Base-by-base conservation (phyloP, 2,329 filamentous ascomycete genomes). In the Furcasterigmium furcatum region DNA sequence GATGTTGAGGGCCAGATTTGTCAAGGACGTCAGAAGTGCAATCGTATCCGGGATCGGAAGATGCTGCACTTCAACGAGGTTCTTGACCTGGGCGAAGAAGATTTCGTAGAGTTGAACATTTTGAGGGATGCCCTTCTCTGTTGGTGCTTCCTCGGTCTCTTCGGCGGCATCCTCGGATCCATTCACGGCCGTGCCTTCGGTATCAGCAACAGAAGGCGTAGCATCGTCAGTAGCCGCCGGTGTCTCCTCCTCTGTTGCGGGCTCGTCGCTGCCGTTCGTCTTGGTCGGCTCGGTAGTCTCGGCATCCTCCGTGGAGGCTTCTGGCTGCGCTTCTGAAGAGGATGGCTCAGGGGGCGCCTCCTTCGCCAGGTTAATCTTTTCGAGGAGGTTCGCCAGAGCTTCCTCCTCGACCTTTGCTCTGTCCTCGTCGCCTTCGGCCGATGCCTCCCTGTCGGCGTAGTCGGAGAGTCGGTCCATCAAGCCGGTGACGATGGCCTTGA, bases 401-500 rank as follows among this genome's bases (percentile, higher is more conserved):
- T 96, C 89, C 54, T 94, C 85, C 66, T 99, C 94, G 22, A 82
- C 74, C 65, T 89, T 86, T 51, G 84, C 83, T 53, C 83, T 83
- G 55, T 91, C 82, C 45, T 89, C 85, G 5, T 79, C 74, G 18
- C 80, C 76, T 46, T 88, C 85, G 20, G 80, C 79, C 53, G 88
- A 81, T 4, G 88, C 80, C 66, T 97, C 92, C 46, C 91, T 80
- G 57, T 94, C 87, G n/a, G 94, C 92, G 65, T 96, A 99, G 45
- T 91, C 86, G 7, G 94, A 96, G 24, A 99, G 70, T 32, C 94
- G 84, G 61, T 99, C 92, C 95, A 99, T 99, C 49, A 99, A 75
- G 21, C 92, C 94, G 61, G 97, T 96, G 9, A 99, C 92, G 47
- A 99, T 99, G 39, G 88, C 88, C 71, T 99, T 99, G 69, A 99